Evolutionary conservation across 2,329 filamentous ascomycete genomes (phyloP).

Genomic region (Passalora sequoiae): DNA sequence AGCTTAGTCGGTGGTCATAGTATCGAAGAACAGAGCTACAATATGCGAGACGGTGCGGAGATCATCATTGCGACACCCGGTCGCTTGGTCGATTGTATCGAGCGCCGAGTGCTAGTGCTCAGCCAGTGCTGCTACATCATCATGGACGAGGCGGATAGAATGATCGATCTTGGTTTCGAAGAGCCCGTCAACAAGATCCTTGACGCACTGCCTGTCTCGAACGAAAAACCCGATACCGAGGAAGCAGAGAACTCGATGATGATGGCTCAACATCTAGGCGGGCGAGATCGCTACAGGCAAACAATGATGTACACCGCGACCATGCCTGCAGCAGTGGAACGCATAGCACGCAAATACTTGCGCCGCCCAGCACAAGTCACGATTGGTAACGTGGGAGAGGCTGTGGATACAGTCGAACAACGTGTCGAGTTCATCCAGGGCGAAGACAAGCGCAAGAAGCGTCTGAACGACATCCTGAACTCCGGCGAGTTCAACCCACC

Average conservation of each 20-base stretch:
- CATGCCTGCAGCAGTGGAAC: conserved; percentile 88
- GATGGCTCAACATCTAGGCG: conserved; percentile 77
- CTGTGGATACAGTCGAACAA: conserved; percentile 96
- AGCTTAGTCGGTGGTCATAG: conserved; percentile 97
- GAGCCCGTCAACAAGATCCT: conserved; percentile 97
- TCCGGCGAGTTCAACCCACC: conserved; percentile 77
- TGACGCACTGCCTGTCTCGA: conserved; percentile 82
- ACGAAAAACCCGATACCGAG: conserved; percentile 92
- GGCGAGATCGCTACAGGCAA: conserved; percentile 78
- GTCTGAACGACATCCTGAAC: conserved; percentile 81
- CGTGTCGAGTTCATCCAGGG: conserved; percentile 85
- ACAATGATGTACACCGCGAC: conserved; percentile 99
- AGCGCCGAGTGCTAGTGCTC: conserved; percentile 82
- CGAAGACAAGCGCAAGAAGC: conserved; percentile 95
- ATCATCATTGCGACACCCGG: conserved; percentile 98
- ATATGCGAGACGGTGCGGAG: conserved; percentile 84
- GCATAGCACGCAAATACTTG: conserved; percentile 94
- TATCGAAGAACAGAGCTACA: conserved; percentile 87
- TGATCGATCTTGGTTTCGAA: conserved; percentile 98
- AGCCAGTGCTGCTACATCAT: conserved; percentile 98
- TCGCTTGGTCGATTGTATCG: conserved; percentile 94
- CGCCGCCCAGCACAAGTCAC: conserved; percentile 88
- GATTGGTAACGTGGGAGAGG: conserved; percentile 90
- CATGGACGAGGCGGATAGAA: conserved; percentile 98
- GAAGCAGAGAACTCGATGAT: conserved; percentile 77